Base-by-base conservation (phyloP, 192 early-diverging fungal species). In the Backusella australiensis region DNA sequence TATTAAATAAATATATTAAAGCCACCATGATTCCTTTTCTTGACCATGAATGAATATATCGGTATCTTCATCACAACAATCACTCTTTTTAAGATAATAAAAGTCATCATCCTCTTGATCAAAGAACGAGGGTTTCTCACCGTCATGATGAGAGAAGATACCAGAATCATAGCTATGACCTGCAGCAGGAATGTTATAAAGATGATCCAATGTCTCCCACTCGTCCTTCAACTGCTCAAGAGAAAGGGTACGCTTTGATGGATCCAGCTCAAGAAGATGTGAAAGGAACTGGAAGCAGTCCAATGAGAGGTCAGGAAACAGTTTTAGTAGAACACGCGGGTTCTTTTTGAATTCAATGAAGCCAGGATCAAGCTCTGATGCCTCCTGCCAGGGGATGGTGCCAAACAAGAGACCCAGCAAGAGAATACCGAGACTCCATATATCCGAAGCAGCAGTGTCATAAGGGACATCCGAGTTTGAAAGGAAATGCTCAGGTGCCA, bases 381-480 rank as follows among this genome's bases (percentile, higher is more conserved):
- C 86, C 39, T 86, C 79, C 78, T 90, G 82, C 94, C 94, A 95
- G 8, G 94, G 94, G 79, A 94, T 93, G 68, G 90, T 89, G 39
- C 91, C 91, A 82, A 92, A 93, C 34, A 91, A 78, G 35, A 96
- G 74, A 76, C 92, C 93, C 79, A 94, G 65, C 34, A 96, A 85
- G 34, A 96, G 89, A 49, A 96, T 88, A 41, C 93, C 94, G 1
- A 96, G 83, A 23, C 88, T 84, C 94, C 94, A 96, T 32, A 91
- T 80, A 78, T 96, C 94, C 36, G 89, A 92, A 38, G 90, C 86
- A 36, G 93, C 85, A 1, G 89, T 81, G 23, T 84, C 81, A 84
- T 91, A 83, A 41, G 78, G 82, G 3, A 63, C 7, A 23, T 69
- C 34, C 11, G 77, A 72, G 11, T 75, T 80, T 35, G 75, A 69